Evolutionary conservation across 257 asterid genomes (phyloP), one percentile per base, ranked within the genome.

Genomic region (Parsonsia alboflavescens): DNA sequence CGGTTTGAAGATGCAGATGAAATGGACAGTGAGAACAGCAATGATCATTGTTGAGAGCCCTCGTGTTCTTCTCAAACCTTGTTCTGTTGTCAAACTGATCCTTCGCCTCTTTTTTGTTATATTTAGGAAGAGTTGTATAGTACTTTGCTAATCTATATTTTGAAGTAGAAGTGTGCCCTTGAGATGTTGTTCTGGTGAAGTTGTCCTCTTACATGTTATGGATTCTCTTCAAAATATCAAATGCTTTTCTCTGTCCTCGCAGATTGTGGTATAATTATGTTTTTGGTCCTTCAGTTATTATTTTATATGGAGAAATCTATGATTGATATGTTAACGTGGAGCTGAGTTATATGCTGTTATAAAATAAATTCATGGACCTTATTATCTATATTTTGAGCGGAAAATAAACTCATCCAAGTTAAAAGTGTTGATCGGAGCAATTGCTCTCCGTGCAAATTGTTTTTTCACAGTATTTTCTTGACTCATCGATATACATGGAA

Each of bases 1-100:
- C 89, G 97, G 62, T 90, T 94, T 76, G 95, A 92, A 80, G 99
- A 94, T 82, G 99, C 99, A 1, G 96, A 92, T 70, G 98, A 94
- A 80, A 88, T 82, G 86, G 95, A 89, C 53, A 84, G 82, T 68
- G 91, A 86, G 33, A 77, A 79, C 73, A 76, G 74, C 73, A 84
- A 79, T 70, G 86, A 82, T 52, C 76, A 75, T 64, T 74, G 66
- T 62, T 84, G 78, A 86, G 75, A 86, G 75, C 81, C 26, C 49
- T 59, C 52, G 33, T 13, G 63, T 21, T 65, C 52, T 48, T 66
- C 53, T 62, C 71, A 39, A n/a, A 39, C 3, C 21, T 45, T 70
- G 36, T 15, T 72, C 44, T 53, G 36, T 71, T 64, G 68, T 42
- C 46, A 8, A 24, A 42, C 28, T 56, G 41, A 67, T 41, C 41